Evolutionary conservation across 176 grass and related monocot genomes (phyloP).

Genomic region (Bolboschoenus planiculmis): DNA sequence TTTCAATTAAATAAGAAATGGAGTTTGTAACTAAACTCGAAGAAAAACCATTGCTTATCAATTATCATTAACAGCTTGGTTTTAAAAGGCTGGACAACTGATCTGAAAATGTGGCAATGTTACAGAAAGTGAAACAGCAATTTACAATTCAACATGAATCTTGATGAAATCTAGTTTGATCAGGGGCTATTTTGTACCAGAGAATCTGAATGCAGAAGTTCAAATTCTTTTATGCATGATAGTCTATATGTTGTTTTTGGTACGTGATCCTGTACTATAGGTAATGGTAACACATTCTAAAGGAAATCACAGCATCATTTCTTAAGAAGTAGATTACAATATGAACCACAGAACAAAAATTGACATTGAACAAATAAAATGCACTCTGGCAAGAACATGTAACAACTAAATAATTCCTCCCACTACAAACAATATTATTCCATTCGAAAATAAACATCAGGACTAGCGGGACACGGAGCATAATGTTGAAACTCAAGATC

Average conservation of each 20-base stretch:
- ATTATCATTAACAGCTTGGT: not conserved
- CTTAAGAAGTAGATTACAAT: not conserved
- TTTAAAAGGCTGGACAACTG: not conserved
- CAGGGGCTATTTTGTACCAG: not conserved
- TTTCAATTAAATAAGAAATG: not conserved
- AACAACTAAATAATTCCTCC: not conserved
- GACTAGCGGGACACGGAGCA: not conserved
- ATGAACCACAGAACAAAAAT: not conserved
- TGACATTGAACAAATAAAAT: not conserved
- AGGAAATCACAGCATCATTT: not conserved
- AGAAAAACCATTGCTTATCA: too few relatives aligned
- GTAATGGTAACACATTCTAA: not conserved
- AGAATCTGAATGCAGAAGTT: not conserved
- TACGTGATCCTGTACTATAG: not conserved
- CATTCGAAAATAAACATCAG: not conserved
- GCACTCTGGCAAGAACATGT: not conserved
- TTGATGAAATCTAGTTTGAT: not conserved
- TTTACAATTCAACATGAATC: not conserved
- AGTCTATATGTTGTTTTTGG: not conserved
- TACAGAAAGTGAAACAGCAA: not conserved
- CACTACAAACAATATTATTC: not conserved
- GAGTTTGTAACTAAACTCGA: too few relatives aligned
- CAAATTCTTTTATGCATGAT: not conserved
- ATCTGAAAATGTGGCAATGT: not conserved
- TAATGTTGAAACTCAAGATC: not conserved